Base-by-base conservation (phyloP, 2,329 filamentous ascomycete species). In the Clarireedia sp. region DNA sequence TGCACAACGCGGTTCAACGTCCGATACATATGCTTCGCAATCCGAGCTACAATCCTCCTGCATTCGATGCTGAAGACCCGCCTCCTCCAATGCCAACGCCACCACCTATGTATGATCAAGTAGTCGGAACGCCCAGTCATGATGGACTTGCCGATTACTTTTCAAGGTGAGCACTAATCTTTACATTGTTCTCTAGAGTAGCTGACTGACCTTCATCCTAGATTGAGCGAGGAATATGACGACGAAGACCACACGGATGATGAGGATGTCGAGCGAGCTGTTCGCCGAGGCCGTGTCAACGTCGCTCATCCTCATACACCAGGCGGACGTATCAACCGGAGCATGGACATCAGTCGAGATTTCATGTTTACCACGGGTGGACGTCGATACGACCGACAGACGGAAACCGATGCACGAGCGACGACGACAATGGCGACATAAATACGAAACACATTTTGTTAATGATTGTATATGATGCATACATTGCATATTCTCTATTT, bases 11-110 rank as follows among this genome's bases (percentile, higher is more conserved):
- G 19, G 62, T 67, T 36, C 63, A 66, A 57, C 56, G 66, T 60
- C 76, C 86, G 45, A 87, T 89, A 58, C 86, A 89, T 67, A 74
- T 89, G 26, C 72, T 89, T 26, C 79, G 86, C 43, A 75, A 76
- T 6, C 86, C 86, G 2, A 87, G 83, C 0, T 88, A 83, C 68
- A 85, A 85, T 49, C 86, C 86, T 14, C 86, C 86, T 5, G 75
- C 83, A 0, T 89, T 88, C 64, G 82, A 86, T 58, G 83, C 85
- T 17, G 80, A 87, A 47, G 76, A 82, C 17, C 83, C 85, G 4
- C 85, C 86, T 2, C 86, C 86, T 56, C 81, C 83, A 2, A 72
- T 87, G 37, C 74, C 83, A 55, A 88, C 85, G 1, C 86, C 86
- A 8, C 86, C 86, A 9, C 86, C 86, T 9, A 77, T 81, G 45